Evolutionary conservation across 2,329 filamentous ascomycete species (phyloP).

Genomic region (Pseudogymnoascus sp.): DNA sequence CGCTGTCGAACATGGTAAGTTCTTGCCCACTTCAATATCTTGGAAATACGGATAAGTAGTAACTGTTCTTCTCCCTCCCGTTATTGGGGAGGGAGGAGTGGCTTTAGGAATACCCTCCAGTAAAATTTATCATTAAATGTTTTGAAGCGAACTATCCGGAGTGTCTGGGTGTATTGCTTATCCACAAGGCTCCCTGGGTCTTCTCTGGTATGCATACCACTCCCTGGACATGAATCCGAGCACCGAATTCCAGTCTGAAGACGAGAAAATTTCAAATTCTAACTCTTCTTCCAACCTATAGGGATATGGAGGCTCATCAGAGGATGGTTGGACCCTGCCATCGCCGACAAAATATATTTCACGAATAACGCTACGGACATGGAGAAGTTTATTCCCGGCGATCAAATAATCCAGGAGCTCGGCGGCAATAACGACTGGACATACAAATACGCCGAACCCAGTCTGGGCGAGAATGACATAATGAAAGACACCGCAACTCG

Average conservation of each 20-base stretch:
- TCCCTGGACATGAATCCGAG: not conserved
- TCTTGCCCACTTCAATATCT: not conserved
- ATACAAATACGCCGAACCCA: slow-evolving; percentile 57
- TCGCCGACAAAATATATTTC: slow-evolving; percentile 65
- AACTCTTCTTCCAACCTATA: slow-evolving; percentile 10
- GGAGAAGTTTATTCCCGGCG: slow-evolving; percentile 48
- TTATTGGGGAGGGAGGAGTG: slow-evolving; percentile 23
- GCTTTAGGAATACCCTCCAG: slow-evolving; percentile 54
- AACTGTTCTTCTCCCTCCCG: not conserved
- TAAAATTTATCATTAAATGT: slow-evolving; percentile 73
- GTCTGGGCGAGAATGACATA: slow-evolving; percentile 48
- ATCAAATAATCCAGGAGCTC: slow-evolving; percentile 51
- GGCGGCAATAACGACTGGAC: slow-evolving; percentile 48
- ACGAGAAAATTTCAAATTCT: not conserved
- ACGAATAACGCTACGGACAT: slow-evolving; percentile 55
- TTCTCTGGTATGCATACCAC: slow-evolving; percentile 39
- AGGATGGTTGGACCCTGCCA: slow-evolving; percentile 68
- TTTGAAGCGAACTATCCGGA: slow-evolving; percentile 75
- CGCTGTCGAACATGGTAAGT: slow-evolving; percentile 56
- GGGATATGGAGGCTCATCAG: slow-evolving; percentile 55
- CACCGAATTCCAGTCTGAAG: not conserved
- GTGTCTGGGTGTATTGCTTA: slow-evolving; percentile 59
- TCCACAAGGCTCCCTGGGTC: slow-evolving; percentile 69
- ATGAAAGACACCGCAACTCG: slow-evolving; percentile 37
- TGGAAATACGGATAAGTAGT: slow-evolving; percentile 14